Base-by-base conservation (phyloP, 306 rosid species). In the Parietaria judaica region DNA sequence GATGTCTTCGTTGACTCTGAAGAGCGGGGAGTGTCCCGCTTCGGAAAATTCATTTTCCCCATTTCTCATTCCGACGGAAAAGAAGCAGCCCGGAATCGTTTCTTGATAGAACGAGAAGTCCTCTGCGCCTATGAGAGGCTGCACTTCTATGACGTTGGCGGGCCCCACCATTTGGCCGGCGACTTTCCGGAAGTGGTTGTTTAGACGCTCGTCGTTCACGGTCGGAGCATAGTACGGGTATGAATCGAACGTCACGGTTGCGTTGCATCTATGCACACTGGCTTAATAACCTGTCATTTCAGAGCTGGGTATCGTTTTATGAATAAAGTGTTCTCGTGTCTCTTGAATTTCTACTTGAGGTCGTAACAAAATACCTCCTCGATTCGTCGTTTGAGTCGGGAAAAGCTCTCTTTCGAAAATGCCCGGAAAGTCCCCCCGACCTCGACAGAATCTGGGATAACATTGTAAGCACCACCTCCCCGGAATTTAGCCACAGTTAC, bases 351-450 rank as follows among this genome's bases (percentile, higher is more conserved):
- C 50, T 13, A 1, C 1, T 46, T 6, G 8, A 31, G 11, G 47
- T n/a, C 8, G 43, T 48, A 7, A 48, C 15, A 34, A 45, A 54
- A 10, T 68, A 85, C 98, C 92, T 88, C 83, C 66, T 83, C 80
- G 66, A 91, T 82, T 54, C 95, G 73, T 36, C 64, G 78, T 53
- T 61, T 78, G 15, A 88, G 80, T 43, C 77, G 82, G 14, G 55
- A 5, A 17, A 88, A 66, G 72, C 83, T 91, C 58, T 81, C 65
- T 72, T 74, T 75, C 46, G 83, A 77, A 67, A 88, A 80, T 55
- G 88, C 85, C 66, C 95, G 73, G 78, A 92, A 86, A 34, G 95
- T 86, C 69, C 96, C 96, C 13, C 98, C 95, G 71, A 92, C 82
- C 15, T 83, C 80, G 44, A 92, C 95, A 58, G 83, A 88, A 70